A percentile compares a stretch with the other conserved stretches of the same genome.
Conservation (phyloP, 1,139 yeast species). For the Geotrichum bryndzae region DNA sequence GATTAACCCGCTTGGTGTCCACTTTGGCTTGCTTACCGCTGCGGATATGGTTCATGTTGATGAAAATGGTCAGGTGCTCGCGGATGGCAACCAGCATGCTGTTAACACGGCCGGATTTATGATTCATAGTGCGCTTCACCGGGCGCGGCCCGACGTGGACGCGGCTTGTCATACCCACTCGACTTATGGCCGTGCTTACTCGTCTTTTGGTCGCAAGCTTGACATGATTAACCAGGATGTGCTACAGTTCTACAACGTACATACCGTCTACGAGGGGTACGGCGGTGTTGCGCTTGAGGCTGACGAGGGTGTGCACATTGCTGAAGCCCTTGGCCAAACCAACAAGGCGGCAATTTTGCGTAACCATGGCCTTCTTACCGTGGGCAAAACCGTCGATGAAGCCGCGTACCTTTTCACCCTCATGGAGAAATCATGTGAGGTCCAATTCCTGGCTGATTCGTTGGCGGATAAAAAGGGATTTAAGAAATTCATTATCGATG, state of each 20-base stretch:
- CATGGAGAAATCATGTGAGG: constrained; percentile 64
- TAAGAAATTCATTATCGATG: constrained; percentile 42
- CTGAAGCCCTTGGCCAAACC: constrained; percentile 54
- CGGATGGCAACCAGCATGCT: constrained; percentile 56
- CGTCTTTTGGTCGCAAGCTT: constrained; percentile 62
- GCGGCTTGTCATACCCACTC: constrained; percentile 85
- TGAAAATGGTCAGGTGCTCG: constrained; percentile 57
- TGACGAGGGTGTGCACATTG: constrained; percentile 65
- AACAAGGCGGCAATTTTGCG: constrained; percentile 62
- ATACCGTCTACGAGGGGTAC: constrained; percentile 59
- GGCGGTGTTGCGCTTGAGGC: constrained; percentile 77
- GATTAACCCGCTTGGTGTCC: constrained; percentile 74
- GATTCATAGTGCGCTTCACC: constrained; percentile 71
- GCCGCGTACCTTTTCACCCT: constrained; percentile 69
- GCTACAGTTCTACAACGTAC: constrained; percentile 60
- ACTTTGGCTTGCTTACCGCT: constrained; percentile 62
- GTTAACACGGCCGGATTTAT: constrained; percentile 78
- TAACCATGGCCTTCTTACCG: constrained; percentile 75
- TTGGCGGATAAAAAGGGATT: constrained; percentile 35
- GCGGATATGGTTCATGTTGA: constrained; percentile 74
- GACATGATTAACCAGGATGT: constrained; percentile 80
- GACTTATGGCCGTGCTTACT: constrained; percentile 66
- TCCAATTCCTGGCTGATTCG: constrained; percentile 63
- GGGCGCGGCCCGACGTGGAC: constrained; percentile 69
- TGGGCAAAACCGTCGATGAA: constrained; percentile 73